Evolutionary conservation across 495 filamentous ascomycete genomes (phyloP), one percentile per base, ranked within the genome.

Genomic region (Tuber brumale): DNA sequence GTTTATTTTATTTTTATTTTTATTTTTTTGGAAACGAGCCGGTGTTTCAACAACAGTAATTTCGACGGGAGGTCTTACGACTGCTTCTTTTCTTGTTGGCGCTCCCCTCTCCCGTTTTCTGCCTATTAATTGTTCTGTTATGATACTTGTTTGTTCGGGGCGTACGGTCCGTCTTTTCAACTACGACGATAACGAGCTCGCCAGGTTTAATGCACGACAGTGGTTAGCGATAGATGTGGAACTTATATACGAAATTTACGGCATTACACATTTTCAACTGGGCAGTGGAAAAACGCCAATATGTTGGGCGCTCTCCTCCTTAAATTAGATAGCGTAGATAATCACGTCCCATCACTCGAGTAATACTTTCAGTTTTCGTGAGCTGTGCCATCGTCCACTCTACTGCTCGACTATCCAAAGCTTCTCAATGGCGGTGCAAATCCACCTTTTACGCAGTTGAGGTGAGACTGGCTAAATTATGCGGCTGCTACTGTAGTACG

Each of bases 21-120:
- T 39, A 1, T 37, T 66, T 66, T 35, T 66, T 66, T 19, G 27
- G 31, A 44, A 77, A 76, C 69, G 73, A 70, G 72, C 39, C 61
- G 76, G 77, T 76, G 76, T 80, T 80, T 80, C 78, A 79, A 80
- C 78, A 80, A 79, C 78, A 77, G 78, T 70, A 77, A 42, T 76
- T 73, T 1, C 27, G n/a, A 45, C 21, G 74, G 70, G 69, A 70
- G 42, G 72, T 78, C 43, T 27, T 70, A 69, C 72, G 70, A 66
- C 73, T 66, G 39, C 27, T 74, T 74, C 41, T 76, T 48, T 35
- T 41, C 42, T 78, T 75, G 70, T 71, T 70, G 18, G n/a, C 44
- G 51, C 37, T 69, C 43, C 61, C 72, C 70, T 69, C 48, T 51
- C 74, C 18, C 44, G 27, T 23, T 45, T 66, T 21, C 41, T 35